Conservation (phyloP, 169 alveolate genomes). For the Babesia microti region DNA sequence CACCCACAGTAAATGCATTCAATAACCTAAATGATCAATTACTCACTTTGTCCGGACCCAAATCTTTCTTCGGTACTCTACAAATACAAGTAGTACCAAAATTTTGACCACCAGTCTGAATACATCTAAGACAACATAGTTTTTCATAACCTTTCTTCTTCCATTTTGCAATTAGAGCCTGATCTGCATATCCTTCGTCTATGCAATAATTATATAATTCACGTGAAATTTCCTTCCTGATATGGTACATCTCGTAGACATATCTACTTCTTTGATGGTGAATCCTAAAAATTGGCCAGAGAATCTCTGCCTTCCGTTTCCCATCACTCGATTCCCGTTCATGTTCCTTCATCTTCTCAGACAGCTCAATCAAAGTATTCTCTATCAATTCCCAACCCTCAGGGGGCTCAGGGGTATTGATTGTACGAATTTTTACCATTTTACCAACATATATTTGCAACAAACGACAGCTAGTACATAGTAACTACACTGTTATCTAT, state of each 20-base stretch:
- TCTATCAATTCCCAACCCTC: constrained; percentile 93
- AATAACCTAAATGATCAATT: constrained; percentile 41
- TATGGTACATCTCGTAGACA: constrained; percentile 83
- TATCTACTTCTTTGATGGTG: constrained; percentile 92
- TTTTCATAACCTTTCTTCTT: constrained; percentile 94
- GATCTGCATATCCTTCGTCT: constrained; percentile 92
- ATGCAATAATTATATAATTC: constrained; percentile 93
- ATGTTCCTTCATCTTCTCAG: constrained; percentile 88
- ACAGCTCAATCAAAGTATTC: constrained; percentile 79
- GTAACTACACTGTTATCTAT: too few relatives aligned
- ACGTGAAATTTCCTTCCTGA: constrained; percentile 83
- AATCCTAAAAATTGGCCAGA: constrained; percentile 92
- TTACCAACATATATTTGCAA: too few relatives aligned
- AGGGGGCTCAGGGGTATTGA: constrained; percentile 69
- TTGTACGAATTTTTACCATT: constrained; percentile 59
- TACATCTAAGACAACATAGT: constrained; percentile 91
- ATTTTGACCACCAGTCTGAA: constrained; percentile 81
- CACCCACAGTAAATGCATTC: constrained; percentile 98
- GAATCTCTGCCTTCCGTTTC: constrained; percentile 86
- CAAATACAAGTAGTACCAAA: constrained; percentile 95
- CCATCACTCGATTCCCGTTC: constrained; percentile 87
- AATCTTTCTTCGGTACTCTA: constrained; percentile 91
- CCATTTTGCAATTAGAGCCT: constrained; percentile 95
- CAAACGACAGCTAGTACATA: too few relatives aligned
- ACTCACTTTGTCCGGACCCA: constrained; percentile 75